These are phyloP conservation scores for Sporothrix inflata DNA, from an alignment of 2,329 filamentous ascomycete genomes.

Conservation along the genomic window DNA sequence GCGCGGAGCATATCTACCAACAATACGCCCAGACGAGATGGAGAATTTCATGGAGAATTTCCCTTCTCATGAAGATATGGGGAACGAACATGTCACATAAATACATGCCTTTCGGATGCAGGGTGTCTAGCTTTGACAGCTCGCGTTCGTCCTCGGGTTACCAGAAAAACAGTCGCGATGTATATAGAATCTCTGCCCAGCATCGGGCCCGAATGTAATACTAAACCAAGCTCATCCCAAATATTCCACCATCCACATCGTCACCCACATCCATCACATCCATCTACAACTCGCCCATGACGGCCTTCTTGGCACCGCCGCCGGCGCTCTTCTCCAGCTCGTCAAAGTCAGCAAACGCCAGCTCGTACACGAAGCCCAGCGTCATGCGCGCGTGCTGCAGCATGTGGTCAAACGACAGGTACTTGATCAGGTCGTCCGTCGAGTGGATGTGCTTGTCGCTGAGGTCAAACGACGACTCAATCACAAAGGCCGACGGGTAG, in stretches of 20 bases:
- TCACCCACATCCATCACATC: background rate
- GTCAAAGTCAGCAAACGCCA: conserved; percentile 45
- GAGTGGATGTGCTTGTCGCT: conserved; percentile 74
- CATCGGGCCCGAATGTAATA: background rate
- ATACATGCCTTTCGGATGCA: background rate
- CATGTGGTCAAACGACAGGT: conserved; percentile 68
- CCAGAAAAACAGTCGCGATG: background rate
- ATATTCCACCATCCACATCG: background rate
- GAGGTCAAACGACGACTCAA: conserved; percentile 62
- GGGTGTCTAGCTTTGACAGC: background rate
- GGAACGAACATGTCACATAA: too few relatives aligned
- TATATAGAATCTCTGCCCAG: background rate
- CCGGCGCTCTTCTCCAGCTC: conserved; percentile 37
- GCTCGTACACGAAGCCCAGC: conserved; percentile 52
- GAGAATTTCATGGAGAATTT: background rate
- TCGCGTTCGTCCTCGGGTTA: background rate
- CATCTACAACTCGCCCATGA: conserved; percentile 36
- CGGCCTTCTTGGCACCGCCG: conserved; percentile 1
- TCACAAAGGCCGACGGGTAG: conserved; percentile 67
- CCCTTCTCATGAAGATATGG: background rate
- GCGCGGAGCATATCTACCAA: background rate
- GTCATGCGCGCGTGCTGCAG: conserved; percentile 63
- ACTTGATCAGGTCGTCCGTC: conserved; percentile 71
- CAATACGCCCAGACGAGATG: background rate
- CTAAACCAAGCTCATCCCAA: background rate